Evolutionary conservation across 1,284 basidiomycete species (phyloP).

Genomic region (Coniferiporia weirii): DNA sequence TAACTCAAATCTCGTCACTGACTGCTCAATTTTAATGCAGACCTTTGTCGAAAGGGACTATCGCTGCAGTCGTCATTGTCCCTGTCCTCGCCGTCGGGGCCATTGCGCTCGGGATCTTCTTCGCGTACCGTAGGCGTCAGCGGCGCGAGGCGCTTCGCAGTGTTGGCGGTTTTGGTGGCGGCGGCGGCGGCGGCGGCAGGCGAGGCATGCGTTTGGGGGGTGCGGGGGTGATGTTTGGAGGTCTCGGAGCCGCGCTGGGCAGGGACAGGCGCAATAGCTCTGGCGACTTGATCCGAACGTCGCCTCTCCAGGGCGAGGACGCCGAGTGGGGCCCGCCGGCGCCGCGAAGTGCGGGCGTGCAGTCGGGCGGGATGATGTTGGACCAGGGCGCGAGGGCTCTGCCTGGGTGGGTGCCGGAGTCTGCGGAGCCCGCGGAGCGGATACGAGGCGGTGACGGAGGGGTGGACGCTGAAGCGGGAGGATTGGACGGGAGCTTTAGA

Average conservation of each 20-base stretch:
- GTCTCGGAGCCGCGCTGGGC: not conserved
- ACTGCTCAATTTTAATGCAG: not conserved
- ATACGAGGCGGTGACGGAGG: not conserved
- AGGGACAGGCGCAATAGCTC: slow-evolving; percentile 9
- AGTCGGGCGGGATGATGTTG: slow-evolving; percentile 2
- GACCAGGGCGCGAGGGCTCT: not conserved
- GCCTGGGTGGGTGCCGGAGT: not conserved
- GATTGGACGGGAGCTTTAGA: not conserved
- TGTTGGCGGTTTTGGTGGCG: not conserved
- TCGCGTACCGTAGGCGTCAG: slow-evolving; percentile 7
- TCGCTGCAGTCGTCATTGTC: slow-evolving; percentile 8
- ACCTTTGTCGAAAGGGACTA: slow-evolving; percentile 8
- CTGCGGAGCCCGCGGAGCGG: not conserved
- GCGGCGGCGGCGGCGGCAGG: not conserved
- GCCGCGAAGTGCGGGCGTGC: not conserved
- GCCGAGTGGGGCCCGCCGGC: not conserved
- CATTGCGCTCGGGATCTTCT: slow-evolving; percentile 8
- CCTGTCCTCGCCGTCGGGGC: slow-evolving; percentile 1
- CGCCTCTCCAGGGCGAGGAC: slow-evolving; percentile 14
- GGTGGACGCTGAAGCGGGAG: not conserved
- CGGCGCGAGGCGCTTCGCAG: slow-evolving; percentile 4
- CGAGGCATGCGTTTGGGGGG: not conserved
- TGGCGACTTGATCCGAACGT: slow-evolving; percentile 1
- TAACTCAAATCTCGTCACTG: not conserved
- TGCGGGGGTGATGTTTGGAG: not conserved